Evolutionary conservation across 1,139 yeast species (phyloP), one percentile per base, ranked within the genome.

Genomic region (Suzukiozyma palmioleophila): DNA sequence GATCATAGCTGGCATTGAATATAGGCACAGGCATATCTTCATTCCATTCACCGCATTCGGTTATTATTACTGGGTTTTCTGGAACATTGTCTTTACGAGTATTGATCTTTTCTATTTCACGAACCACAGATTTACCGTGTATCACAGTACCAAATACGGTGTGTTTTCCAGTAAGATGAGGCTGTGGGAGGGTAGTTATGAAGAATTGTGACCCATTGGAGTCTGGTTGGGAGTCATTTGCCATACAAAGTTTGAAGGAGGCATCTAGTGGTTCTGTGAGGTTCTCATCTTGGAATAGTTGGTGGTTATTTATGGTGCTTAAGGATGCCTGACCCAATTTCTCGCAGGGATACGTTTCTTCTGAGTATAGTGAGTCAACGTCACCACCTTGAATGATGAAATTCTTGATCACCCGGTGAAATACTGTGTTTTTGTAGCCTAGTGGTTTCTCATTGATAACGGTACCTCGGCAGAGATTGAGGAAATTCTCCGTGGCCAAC

Each of bases 331-430:
- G 66, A 1, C 87, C 87, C 5, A 72, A 46, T 3, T 61, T 48
- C 1, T 46, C 53, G n/a, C 60, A 54, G 0, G 67, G 62, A 38
- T 70, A 66, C 2, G 41, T 44, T 5, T 50, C 53, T 0, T 40
- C 43, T 5, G 42, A 49, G 2, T 62, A 56, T 6, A 72, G 69
- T 37, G 60, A 62, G 0, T 64, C 47, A 3, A 56, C 48, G 52
- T 84, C 92, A 29, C 95, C 96, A 3, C 83, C 84, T 54, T 86
- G 95, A n/a, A 87, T 64, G 60, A 86, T 75, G 52, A 85, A 88
- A 56, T 84, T 88, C 47, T 81, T 84, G 33, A 87, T 72, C 1
- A 85, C 79, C 40, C 92, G 66, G 51, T 84, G 88, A 57, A 88
- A 80, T 22, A 60, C 62, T 33, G 74, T 76, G 25, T 68, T 60